Evolutionary conservation across 2,329 filamentous ascomycete genomes (phyloP).

Genomic region (Rhynchosporium graminicola): DNA sequence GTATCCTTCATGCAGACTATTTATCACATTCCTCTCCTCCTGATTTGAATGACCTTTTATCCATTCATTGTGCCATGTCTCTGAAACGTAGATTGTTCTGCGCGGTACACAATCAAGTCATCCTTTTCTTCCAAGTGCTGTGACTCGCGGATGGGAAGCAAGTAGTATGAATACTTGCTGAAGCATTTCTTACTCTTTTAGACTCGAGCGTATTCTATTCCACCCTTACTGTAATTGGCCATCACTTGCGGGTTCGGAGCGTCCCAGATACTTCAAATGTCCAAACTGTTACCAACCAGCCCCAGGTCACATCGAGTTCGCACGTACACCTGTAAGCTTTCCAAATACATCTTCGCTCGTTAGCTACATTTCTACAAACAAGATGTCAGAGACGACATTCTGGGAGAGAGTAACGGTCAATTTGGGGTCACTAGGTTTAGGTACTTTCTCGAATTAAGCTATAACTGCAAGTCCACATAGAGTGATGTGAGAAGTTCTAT

Average conservation of each 20-base stretch:
- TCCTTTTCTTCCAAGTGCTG: neutral
- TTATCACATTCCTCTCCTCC: neutral
- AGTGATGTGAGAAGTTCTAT: too few species aligned
- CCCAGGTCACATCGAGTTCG: neutral
- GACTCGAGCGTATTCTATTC: neutral
- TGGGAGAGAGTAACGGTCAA: too few species aligned
- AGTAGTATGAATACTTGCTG: neutral
- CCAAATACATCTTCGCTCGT: neutral
- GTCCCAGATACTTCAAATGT: neutral
- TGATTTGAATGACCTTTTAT: neutral
- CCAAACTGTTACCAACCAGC: neutral
- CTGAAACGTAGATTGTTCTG: neutral
- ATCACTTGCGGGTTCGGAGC: neutral
- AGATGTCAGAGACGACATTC: too few species aligned
- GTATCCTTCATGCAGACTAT: neutral
- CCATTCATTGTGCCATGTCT: neutral
- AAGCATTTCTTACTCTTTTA: neutral
- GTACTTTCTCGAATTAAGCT: too few species aligned
- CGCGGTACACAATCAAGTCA: neutral
- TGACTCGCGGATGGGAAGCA: neutral
- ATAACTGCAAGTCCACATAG: too few species aligned
- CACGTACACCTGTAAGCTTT: neutral
- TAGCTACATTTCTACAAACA: neutral
- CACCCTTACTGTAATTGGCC: neutral
- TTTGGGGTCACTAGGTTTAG: too few species aligned